phyloP scores from a whole-genome alignment of 305 asterid genomes.

The Fraxinus ornus region DNA sequence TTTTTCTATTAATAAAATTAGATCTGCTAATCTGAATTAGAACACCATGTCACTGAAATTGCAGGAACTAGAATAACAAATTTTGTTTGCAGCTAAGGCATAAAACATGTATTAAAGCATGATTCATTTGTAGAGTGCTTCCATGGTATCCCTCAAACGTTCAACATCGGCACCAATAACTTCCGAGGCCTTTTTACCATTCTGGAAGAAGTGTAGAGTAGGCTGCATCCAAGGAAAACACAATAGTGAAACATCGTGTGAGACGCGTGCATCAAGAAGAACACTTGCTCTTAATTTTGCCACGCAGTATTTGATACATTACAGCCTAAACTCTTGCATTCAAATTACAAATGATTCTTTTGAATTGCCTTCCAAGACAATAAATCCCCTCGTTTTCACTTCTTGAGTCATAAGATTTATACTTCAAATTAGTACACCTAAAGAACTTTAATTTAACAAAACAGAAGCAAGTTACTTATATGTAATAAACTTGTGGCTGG shows the following conservation, averaged over 20 bases:
- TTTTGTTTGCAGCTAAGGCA: background rate
- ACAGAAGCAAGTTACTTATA: background rate
- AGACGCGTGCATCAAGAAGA: background rate
- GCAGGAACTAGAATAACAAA: background rate
- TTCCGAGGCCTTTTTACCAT: slow-evolving; percentile 70
- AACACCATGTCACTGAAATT: background rate
- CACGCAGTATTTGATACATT: background rate
- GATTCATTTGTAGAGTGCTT: slow-evolving; percentile 61
- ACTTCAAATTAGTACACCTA: background rate
- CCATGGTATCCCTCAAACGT: slow-evolving; percentile 74
- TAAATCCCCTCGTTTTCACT: background rate
- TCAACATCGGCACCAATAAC: slow-evolving; percentile 79
- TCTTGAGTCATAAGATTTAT: background rate
- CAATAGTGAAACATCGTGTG: background rate
- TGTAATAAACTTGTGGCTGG: background rate
- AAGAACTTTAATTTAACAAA: background rate
- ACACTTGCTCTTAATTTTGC: background rate
- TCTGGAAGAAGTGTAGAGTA: slow-evolving; percentile 77
- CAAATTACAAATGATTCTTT: background rate
- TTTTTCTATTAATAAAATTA: background rate
- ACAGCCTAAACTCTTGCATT: background rate
- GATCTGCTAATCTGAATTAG: background rate
- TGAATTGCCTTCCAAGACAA: background rate
- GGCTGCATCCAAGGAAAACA: slow-evolving; percentile 54
- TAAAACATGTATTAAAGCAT: background rate